phyloP scores from a whole-genome alignment of 805 yeast genomes.

The Danielia oregonensis region DNA sequence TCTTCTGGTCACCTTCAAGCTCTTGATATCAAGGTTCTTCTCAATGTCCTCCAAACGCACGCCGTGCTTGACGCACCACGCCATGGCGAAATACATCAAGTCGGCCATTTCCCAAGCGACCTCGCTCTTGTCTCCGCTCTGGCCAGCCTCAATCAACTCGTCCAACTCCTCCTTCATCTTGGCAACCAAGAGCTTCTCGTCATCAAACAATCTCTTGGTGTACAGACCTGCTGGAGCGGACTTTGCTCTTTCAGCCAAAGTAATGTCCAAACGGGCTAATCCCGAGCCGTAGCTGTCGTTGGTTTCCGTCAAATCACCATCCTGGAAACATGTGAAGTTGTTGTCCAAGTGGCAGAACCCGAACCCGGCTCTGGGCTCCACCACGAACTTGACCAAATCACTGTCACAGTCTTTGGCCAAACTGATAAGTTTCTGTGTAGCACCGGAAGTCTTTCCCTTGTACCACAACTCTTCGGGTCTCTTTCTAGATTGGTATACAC shows the following conservation, averaged over 20 bases:
- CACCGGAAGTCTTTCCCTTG: slow-evolving; percentile 96
- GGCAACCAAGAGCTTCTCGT: slow-evolving; percentile 70
- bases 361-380: slow-evolving; percentile 69
- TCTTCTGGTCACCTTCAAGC: slow-evolving; percentile 84
- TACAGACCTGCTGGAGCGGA: slow-evolving; percentile 92
- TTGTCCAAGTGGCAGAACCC: slow-evolving; percentile 92
- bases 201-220: slow-evolving; percentile 82
- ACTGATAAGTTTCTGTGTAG: slow-evolving; percentile 71
- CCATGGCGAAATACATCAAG: slow-evolving; percentile 55
- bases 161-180: slow-evolving; percentile 96
- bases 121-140: slow-evolving; percentile 39
- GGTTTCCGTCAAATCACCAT: slow-evolving; percentile 28
- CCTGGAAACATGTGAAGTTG: slow-evolving; percentile 66
- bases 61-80: slow-evolving; percentile 61
- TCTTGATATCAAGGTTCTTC: slow-evolving; percentile 76
- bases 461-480: slow-evolving; percentile 82
- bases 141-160: slow-evolving; percentile 82
- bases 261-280: slow-evolving; percentile 60
- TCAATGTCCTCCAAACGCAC: slow-evolving; percentile 81
- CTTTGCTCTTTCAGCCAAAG: slow-evolving; percentile 56
- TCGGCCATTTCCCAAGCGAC: slow-evolving; percentile 98
- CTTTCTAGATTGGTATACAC: slow-evolving; percentile 91
- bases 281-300: slow-evolving; percentile 58
- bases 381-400: slow-evolving; percentile 84
- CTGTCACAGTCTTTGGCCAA: slow-evolving; percentile 86